Evolutionary conservation across 2,329 filamentous ascomycete species (phyloP).

Genomic region (Cadophora luteo-olivacea): DNA sequence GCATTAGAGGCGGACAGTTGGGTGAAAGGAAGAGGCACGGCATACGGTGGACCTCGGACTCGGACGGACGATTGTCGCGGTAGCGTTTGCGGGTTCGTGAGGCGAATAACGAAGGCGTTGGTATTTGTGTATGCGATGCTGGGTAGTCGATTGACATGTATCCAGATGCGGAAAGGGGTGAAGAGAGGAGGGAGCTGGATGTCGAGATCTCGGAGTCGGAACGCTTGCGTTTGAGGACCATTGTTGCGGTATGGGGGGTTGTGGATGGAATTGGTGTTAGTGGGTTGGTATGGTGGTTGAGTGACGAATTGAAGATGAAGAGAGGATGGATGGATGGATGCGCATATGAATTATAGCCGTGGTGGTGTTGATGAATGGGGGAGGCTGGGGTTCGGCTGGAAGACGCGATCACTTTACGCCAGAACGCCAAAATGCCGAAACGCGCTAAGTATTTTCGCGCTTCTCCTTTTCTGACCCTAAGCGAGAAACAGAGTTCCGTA

Average conservation of each 20-base stretch:
- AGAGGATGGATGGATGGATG: conserved; percentile 1
- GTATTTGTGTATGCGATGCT: conserved; percentile 37
- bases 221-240: conserved; percentile 69
- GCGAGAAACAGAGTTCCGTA: background rate
- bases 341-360: background rate
- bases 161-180: conserved; percentile 43
- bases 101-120: conserved; percentile 53
- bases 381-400: conserved; percentile 10
- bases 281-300: background rate
- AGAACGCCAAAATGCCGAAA: background rate
- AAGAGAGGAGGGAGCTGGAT: conserved; percentile 52
- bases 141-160: conserved; percentile 46
- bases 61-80: conserved; percentile 63
- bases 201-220: conserved; percentile 63
- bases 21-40: conserved; percentile 5
- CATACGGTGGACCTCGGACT: conserved; percentile 51
- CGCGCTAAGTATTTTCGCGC: conserved; percentile 20
- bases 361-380: background rate
- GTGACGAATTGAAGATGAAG: conserved; percentile 1
- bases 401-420: conserved; percentile 25
- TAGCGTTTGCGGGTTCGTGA: conserved; percentile 68
- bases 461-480: conserved; percentile 8
- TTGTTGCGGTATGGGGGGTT: conserved; percentile 39
- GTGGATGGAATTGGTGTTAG: background rate
- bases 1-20: conserved; percentile 26